Conservation (phyloP, 2,329 filamentous ascomycete species). For the Cercospora sesami region DNA sequence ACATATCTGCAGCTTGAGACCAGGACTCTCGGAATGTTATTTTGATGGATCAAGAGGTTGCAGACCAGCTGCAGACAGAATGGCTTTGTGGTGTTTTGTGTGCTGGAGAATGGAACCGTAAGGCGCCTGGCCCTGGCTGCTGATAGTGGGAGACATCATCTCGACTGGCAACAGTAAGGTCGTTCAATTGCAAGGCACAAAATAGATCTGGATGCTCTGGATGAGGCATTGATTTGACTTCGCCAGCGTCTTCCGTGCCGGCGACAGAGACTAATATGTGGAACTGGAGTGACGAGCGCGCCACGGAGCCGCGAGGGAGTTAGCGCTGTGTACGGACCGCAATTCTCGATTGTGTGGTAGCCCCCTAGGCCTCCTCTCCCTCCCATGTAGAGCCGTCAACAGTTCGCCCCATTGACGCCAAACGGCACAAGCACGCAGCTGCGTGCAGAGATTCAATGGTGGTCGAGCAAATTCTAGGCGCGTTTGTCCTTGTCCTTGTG, state of each 20-base stretch:
- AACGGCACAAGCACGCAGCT: neutral
- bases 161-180: neutral
- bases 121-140: neutral
- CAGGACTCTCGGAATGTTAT: neutral
- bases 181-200: neutral
- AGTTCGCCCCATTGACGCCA: neutral
- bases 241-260: neutral
- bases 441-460: neutral
- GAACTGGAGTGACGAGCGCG: neutral
- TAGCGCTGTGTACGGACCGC: neutral
- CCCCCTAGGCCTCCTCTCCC: neutral
- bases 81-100: neutral
- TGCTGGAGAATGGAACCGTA: neutral
- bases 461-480: neutral
- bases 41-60: neutral
- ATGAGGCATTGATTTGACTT: neutral
- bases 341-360: neutral
- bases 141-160: neutral
- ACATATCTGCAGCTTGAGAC: neutral
- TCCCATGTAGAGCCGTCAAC: no score
- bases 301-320: neutral
- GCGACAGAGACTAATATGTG: neutral
- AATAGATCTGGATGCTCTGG: neutral
- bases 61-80: neutral
- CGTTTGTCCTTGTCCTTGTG: slow-evolving; percentile 2